Conservation (phyloP, 495 filamentous ascomycete genomes). For the Penicillium mononematosum region DNA sequence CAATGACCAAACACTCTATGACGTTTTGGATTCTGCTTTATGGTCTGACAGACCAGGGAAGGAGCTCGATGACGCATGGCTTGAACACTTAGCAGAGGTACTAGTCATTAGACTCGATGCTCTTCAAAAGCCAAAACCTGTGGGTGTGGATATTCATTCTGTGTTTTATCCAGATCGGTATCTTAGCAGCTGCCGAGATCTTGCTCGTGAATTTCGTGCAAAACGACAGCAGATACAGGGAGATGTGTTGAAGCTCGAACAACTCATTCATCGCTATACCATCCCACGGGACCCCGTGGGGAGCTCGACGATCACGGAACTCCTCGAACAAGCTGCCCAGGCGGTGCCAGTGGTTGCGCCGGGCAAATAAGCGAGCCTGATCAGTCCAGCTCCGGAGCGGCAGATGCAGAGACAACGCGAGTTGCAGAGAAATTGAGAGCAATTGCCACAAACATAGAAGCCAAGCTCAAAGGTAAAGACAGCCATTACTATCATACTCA, state of each 20-base stretch:
- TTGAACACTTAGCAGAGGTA: constrained; percentile 63
- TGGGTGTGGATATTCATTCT: constrained; percentile 65
- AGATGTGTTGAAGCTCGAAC: constrained; percentile 44
- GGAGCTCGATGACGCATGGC: constrained; percentile 54
- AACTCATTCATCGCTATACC: constrained; percentile 34
- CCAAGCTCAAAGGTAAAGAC: constrained; percentile 49
- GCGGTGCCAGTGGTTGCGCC: constrained; percentile 27
- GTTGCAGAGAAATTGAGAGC: constrained; percentile 40
- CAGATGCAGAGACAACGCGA: constrained; percentile 28
- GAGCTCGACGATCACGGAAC: constrained; percentile 31
- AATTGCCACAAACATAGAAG: constrained; percentile 44
- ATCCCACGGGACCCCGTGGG: constrained; percentile 21
- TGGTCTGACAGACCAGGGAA: constrained; percentile 55
- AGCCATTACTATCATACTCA: background rate
- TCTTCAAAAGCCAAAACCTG: constrained; percentile 43
- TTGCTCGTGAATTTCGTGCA: constrained; percentile 50
- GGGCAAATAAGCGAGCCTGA: constrained; percentile 22
- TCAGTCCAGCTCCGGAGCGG: constrained; percentile 17
- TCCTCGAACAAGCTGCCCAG: constrained; percentile 39
- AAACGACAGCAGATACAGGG: constrained; percentile 39
- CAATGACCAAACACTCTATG: constrained; percentile 63
- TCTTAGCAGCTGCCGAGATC: constrained; percentile 54
- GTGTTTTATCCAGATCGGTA: constrained; percentile 80
- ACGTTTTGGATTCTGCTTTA: constrained; percentile 66
- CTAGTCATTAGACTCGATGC: constrained; percentile 59